These are phyloP conservation scores for Selaginella tamariscina DNA, from an alignment of 75 land plant genomes.

Conservation along the genomic window DNA sequence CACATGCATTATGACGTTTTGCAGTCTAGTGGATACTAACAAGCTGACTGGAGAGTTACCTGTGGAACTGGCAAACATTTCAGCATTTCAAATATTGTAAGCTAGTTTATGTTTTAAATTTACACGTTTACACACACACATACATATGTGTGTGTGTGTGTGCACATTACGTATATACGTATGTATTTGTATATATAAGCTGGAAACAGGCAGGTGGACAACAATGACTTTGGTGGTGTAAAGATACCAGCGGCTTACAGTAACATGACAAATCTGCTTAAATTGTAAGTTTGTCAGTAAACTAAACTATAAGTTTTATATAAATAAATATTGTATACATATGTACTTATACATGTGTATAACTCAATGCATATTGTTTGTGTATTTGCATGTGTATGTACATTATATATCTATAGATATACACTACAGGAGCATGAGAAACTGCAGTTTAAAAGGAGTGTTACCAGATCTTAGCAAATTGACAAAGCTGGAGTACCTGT, in stretches of 20 bases:
- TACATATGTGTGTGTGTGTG: too few species aligned
- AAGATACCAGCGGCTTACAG: constrained; percentile 35
- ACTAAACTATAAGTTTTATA: too few species aligned
- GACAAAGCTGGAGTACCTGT: constrained; percentile 14
- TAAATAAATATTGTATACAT: too few species aligned
- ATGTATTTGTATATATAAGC: neutral
- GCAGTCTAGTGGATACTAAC: constrained; percentile 78
- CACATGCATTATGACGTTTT: constrained; percentile 3
- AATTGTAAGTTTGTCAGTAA: constrained; percentile 54
- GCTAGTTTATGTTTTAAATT: constrained; percentile 17
- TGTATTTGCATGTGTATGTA: too few species aligned
- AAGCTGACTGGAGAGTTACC: constrained; percentile 64
- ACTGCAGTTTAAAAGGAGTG: constrained; percentile 12
- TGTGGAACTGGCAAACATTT: constrained; percentile 34
- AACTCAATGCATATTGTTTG: too few species aligned
- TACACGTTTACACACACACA: neutral
- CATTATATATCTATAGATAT: too few species aligned
- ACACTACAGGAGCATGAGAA: constrained; percentile 21
- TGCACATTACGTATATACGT: too few species aligned
- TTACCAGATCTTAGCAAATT: constrained; percentile 11
- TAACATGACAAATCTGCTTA: constrained; percentile 35
- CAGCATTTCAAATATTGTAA: constrained; percentile 55
- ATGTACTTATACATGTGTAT: too few species aligned
- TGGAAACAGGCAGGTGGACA: constrained; percentile 59
- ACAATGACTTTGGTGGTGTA: constrained; percentile 53